Base-by-base conservation (phyloP, 108 stramenopile species). In the Craspedostauros australis region DNA sequence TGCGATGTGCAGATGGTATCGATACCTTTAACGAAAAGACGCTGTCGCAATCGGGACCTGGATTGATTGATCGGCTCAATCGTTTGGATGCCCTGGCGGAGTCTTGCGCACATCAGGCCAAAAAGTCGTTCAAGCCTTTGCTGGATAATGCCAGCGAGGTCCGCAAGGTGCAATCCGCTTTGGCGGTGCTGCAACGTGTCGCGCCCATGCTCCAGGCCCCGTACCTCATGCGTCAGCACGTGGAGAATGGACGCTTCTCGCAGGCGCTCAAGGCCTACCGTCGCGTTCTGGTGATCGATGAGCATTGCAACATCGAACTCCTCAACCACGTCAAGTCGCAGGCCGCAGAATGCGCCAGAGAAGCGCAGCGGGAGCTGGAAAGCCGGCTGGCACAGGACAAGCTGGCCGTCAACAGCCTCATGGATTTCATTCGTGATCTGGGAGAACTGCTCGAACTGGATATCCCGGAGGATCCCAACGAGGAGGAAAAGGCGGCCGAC, bases 81-180 rank as follows among this genome's bases (percentile, higher is more conserved):
- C 82, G 73, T 25, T 66, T 89, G 38, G 88, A 93, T 43, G 70
- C 62, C 18, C 52, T 93, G 46, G 76, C 87, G 1, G 77, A 85
- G 38, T 73, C 76, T 3, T 80, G 77, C 32, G 68, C 79, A 1
- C 72, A 83, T 50, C 86, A 89, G 49, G 87, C 92, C 15, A 69
- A 80, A 40, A 89, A 87, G 32, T 76, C 76, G 37, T 93, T 93
- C 62, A 86, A 85, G 50, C 88, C 92, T 8, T 60, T 93, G 12
- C 61, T 93, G 51, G 92, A 93, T 55, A 93, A 93, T 58, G 82
- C 92, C 31, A 83, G 68, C 46, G 88, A 93, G 51, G 92, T 93
- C 27, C 72, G 86, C 22, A 93, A 89, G 56, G 88, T 89, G 1
- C 87, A 93, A 56, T 82, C 82, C 19, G 84, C 86, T 9, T 52